Evolutionary conservation across 306 rosid species (phyloP).

Genomic region (Cucumis melo): DNA sequence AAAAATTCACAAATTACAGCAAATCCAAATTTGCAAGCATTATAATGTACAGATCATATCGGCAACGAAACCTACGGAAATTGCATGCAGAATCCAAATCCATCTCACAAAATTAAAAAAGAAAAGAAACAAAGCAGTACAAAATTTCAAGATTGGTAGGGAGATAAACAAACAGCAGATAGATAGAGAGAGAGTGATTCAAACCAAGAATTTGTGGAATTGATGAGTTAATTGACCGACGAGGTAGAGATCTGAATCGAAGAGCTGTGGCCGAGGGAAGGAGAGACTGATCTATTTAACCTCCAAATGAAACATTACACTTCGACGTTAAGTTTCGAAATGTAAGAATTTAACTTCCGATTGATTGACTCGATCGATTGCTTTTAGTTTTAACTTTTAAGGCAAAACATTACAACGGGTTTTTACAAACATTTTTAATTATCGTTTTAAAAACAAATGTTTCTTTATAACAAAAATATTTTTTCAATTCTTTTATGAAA

Average conservation of each 20-base stretch:
- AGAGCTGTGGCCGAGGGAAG: background rate
- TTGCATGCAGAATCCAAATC: background rate
- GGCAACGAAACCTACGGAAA: background rate
- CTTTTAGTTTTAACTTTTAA: no score
- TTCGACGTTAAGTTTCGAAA: background rate
- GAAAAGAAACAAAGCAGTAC: background rate
- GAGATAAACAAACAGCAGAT: background rate
- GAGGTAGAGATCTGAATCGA: conserved; percentile 2
- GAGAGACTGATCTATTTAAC: background rate
- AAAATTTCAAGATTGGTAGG: background rate
- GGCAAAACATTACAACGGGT: no score
- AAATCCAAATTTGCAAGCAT: background rate
- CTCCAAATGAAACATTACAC: background rate
- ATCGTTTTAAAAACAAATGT: no score
- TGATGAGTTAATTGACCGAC: background rate
- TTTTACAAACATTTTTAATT: no score
- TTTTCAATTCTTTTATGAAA: no score
- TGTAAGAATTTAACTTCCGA: background rate
- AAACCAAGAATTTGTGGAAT: background rate
- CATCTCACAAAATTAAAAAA: background rate
- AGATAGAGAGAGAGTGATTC: background rate
- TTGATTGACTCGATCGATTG: no score
- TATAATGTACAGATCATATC: background rate
- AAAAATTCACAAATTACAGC: background rate
- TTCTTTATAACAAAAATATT: no score